These are phyloP conservation scores for Xylaria grammica DNA, from an alignment of 495 filamentous ascomycete species.

Conservation along the genomic window DNA sequence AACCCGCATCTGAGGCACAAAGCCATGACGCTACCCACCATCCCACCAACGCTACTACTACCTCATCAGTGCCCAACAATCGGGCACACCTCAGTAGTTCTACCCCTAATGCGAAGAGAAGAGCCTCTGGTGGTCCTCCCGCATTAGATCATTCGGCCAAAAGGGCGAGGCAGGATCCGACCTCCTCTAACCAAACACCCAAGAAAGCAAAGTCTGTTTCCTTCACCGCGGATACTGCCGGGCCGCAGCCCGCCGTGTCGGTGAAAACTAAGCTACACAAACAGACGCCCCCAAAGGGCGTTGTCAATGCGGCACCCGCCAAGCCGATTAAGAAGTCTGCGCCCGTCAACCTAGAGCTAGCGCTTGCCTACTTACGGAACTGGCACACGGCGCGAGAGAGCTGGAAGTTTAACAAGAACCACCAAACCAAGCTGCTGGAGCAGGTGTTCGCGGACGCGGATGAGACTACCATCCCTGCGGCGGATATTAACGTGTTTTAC, in stretches of 20 bases:
- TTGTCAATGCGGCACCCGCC: slow-evolving; percentile 24
- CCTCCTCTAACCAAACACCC: slow-evolving; percentile 37
- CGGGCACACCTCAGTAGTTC: slow-evolving; percentile 30
- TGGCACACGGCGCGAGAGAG: slow-evolving; percentile 67
- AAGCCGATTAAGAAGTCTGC: slow-evolving; percentile 44
- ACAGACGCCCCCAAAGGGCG: slow-evolving; percentile 40
- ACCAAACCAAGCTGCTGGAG: slow-evolving; percentile 82
- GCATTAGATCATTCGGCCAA: slow-evolving; percentile 40
- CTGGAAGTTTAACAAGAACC: slow-evolving; percentile 95
- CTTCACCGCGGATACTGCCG: slow-evolving; percentile 74
- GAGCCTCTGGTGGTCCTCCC: slow-evolving; percentile 37
- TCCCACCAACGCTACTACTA: slow-evolving; percentile 27
- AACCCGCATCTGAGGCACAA: slow-evolving; percentile 55
- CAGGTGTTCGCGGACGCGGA: slow-evolving; percentile 72
- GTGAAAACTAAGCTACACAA: slow-evolving; percentile 36
- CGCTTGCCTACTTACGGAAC: slow-evolving; percentile 73
- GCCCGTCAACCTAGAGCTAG: slow-evolving; percentile 56
- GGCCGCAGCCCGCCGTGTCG: slow-evolving; percentile 40
- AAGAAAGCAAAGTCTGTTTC: slow-evolving; percentile 71
- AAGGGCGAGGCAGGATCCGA: slow-evolving; percentile 34
- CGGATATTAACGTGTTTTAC: slow-evolving; percentile 67
- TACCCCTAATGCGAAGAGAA: slow-evolving; percentile 35
- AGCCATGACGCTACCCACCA: slow-evolving; percentile 35
- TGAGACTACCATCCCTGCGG: slow-evolving; percentile 63
- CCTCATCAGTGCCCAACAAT: slow-evolving; percentile 36